These are phyloP conservation scores for Punica granatum DNA, from an alignment of 345 rosid species.

Conservation along the genomic window DNA sequence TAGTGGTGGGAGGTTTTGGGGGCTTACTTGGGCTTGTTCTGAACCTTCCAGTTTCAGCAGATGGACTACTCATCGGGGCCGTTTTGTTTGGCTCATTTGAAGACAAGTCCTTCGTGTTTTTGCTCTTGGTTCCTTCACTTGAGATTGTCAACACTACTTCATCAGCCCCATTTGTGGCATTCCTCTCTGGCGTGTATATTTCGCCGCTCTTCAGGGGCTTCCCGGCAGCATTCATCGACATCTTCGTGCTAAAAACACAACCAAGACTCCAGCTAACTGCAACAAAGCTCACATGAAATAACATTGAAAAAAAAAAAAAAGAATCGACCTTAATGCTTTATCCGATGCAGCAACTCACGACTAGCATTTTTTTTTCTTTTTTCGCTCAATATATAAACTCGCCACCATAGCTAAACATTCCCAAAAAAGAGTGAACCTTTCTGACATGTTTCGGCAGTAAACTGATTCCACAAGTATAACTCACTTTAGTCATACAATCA, in stretches of 20 bases:
- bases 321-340: too few relatives aligned
- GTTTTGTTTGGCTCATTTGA: constrained; percentile 27
- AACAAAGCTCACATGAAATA: too few relatives aligned
- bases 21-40: constrained; percentile 47
- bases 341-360: too few relatives aligned
- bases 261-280: background rate
- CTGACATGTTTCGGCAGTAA: too few relatives aligned
- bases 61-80: constrained; percentile 20
- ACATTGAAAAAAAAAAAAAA: background rate
- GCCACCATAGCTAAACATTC: too few relatives aligned
- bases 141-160: constrained; percentile 53
- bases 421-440: too few relatives aligned
- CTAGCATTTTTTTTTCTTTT: too few relatives aligned
- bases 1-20: constrained; percentile 39
- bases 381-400: too few relatives aligned
- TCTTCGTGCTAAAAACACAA: background rate
- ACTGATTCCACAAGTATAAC: too few relatives aligned
- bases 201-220: constrained; percentile 14
- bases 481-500: too few relatives aligned
- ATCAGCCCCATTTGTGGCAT: constrained; percentile 16
- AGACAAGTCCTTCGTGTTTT: constrained; percentile 21
- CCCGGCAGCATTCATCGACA: background rate
- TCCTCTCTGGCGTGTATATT: constrained; percentile 36
- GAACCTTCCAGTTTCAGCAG: constrained; percentile 44
- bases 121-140: constrained; percentile 18